phyloP scores from a whole-genome alignment of 2,329 filamentous ascomycete species.

The Beauveria asiatica region DNA sequence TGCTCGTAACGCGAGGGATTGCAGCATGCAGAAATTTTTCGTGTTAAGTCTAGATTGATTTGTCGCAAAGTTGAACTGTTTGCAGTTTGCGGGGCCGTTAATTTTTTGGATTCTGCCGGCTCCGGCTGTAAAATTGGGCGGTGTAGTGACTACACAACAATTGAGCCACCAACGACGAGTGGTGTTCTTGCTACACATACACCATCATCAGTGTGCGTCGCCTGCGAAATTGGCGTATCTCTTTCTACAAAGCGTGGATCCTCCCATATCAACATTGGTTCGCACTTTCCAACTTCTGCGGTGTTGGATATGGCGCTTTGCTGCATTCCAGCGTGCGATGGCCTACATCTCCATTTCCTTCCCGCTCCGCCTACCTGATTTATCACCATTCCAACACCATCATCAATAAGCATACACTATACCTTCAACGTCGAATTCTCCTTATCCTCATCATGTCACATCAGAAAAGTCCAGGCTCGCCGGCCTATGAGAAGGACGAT shows the following conservation, averaged over 20 bases:
- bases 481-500: background rate
- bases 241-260: background rate
- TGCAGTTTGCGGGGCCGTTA: background rate
- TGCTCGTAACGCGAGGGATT: background rate
- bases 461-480: background rate
- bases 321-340: background rate
- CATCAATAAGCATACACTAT: background rate
- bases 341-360: background rate
- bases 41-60: background rate
- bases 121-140: slow-evolving; percentile 4
- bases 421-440: background rate
- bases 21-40: background rate
- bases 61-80: background rate
- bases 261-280: background rate
- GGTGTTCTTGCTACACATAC: background rate
- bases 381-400: background rate
- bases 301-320: background rate
- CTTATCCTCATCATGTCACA: background rate
- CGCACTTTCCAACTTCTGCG: background rate
- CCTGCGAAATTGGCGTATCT: background rate
- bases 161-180: background rate
- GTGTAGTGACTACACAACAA: background rate
- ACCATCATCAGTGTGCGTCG: background rate
- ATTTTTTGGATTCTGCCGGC: slow-evolving; percentile 13
- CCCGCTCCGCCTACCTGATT: background rate